phyloP scores from a whole-genome alignment of 2,329 filamentous ascomycete genomes.

The Trichoderma harzianum region DNA sequence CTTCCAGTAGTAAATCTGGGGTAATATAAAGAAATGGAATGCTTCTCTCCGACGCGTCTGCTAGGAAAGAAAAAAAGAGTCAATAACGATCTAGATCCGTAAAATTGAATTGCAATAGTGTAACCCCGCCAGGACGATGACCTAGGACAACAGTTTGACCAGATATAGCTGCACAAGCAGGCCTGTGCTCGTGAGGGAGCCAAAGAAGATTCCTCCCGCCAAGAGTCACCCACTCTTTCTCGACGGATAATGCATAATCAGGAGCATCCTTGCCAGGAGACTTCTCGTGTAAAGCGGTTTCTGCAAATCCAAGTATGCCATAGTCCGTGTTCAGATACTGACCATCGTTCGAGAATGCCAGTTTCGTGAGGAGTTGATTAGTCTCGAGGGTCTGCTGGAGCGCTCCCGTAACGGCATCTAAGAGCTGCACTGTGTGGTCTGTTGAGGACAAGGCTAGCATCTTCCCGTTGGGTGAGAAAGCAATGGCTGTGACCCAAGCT shows the following conservation, averaged over 20 bases:
- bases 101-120: background rate
- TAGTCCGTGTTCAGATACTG: background rate
- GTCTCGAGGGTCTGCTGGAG: background rate
- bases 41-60: no score
- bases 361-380: background rate
- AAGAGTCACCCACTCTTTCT: background rate
- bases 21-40: no score
- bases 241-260: background rate
- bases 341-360: background rate
- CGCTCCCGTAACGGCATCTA: background rate
- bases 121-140: background rate
- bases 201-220: background rate
- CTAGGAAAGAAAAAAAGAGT: no score
- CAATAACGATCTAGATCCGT: no score
- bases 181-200: background rate
- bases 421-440: background rate
- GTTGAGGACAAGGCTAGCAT: background rate
- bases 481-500: no score
- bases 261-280: no score
- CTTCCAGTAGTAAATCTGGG: no score
- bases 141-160: background rate
- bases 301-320: background rate
- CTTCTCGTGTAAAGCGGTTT: background rate
- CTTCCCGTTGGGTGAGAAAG: no score
- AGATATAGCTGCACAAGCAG: background rate